Conservation (phyloP, 176 grass and related monocot species). For the Avena eriantha region DNA sequence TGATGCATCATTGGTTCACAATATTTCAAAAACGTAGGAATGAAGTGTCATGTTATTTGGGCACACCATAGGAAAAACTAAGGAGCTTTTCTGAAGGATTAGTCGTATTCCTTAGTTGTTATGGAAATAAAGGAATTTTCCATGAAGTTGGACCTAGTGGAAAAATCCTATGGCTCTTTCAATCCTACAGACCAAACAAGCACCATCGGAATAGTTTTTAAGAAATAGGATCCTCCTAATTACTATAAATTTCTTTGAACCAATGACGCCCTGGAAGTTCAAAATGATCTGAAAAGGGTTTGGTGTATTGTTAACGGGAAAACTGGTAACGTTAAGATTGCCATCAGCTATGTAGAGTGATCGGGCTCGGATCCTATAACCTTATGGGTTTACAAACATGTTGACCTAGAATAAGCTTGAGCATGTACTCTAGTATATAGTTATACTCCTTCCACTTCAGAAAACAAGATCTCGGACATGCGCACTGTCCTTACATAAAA, state of each 20-base stretch:
- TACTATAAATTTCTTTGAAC: background rate
- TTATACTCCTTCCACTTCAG: background rate
- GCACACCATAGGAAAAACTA: background rate
- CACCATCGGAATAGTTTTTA: background rate
- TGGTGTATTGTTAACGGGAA: too few relatives aligned
- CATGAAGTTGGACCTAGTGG: background rate
- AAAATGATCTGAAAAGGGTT: background rate
- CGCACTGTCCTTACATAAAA: background rate
- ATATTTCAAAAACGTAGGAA: background rate
- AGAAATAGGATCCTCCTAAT: background rate
- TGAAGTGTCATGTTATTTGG: background rate
- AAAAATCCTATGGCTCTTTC: background rate
- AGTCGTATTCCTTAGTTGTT: background rate
- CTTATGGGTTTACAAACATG: background rate
- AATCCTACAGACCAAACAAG: background rate
- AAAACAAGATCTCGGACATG: background rate
- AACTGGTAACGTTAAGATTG: background rate
- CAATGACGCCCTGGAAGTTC: background rate
- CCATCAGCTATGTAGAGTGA: background rate
- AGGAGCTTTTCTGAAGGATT: background rate
- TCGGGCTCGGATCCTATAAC: background rate
- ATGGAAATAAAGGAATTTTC: background rate
- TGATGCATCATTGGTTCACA: background rate
- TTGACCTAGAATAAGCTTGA: background rate
- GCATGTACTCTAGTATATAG: background rate